Base-by-base conservation (phyloP, 2,329 filamentous ascomycete genomes). In the Penicillium sp. region DNA sequence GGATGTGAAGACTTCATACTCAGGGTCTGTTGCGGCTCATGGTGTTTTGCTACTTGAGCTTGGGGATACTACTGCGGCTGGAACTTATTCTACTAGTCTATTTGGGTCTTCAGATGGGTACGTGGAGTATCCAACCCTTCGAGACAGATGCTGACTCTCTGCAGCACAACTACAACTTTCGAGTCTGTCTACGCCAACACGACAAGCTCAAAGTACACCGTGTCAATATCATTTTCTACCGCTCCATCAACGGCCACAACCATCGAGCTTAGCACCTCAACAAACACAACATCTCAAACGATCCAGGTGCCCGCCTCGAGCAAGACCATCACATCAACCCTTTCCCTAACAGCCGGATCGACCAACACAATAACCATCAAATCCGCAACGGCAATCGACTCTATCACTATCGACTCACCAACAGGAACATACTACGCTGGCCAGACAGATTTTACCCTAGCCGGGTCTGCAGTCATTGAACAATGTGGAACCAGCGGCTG, bases 401-500 rank as follows among this genome's bases (percentile, higher is more conserved):
- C 33, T 5, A 50, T 50, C 14, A 37, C 37, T 3, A 50, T 50
- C 25, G 4, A 13, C 2, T 19, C 48, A 1, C 48, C 48, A 14
- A 42, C 48, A 14, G 48, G 48, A 3, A 42, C 23, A 10, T 50
- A 50, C 23, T 50, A 50, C 8, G 19, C 48, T 13, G 31, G 47
- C 8, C 10, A 39, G 10, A 33, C 29, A 9, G 16, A 23, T 0
- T 50, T 50, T 49, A 50, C 11, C 63, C 65, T 78, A 4, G 60
- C 67, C 0, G 78, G 79, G 0, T 67, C 66, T 1, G 74, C 80
- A 0, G 57, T 60, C 0, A 59, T 76, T 1, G 62, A 70, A 2
- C 53, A 71, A 14, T 83, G 80, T 44, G 67, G 64, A 1, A 55
- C 62, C 0, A 69, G 67, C 0, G 72, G 75, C n/a, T 84, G 80